These are phyloP conservation scores for Cinnamomum micranthum DNA, from an alignment of 164 flowering plant species.

Conservation along the genomic window DNA sequence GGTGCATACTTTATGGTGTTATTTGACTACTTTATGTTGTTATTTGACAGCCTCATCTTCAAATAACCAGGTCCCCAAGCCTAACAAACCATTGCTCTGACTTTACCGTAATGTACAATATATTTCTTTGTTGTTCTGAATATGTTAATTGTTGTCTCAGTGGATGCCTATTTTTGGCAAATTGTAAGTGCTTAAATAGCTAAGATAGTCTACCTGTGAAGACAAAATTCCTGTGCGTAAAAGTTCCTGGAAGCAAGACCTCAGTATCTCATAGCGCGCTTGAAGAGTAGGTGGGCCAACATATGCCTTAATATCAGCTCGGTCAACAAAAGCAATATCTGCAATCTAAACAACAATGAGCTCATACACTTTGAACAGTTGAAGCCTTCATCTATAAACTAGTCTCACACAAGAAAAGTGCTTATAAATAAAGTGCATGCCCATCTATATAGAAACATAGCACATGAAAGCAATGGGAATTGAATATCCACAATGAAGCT, in stretches of 20 bases:
- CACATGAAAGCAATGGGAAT: background rate
- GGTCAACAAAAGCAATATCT: constrained; percentile 98
- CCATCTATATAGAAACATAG: background rate
- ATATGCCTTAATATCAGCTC: constrained; percentile 98
- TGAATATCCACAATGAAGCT: too few species aligned
- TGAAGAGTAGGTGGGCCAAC: constrained; percentile 95
- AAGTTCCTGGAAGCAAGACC: constrained; percentile 89
- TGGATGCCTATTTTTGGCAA: too few species aligned
- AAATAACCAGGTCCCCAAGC: background rate
- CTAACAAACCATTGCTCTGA: background rate
- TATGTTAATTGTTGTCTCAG: background rate
- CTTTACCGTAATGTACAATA: background rate
- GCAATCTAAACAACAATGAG: constrained; percentile 30
- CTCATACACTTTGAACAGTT: constrained; percentile 1
- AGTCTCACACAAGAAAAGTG: too few species aligned
- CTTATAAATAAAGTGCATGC: too few species aligned
- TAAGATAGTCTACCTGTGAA: constrained; percentile 32
- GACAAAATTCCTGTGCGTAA: constrained; percentile 58
- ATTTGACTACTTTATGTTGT: too few species aligned
- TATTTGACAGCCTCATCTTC: too few species aligned
- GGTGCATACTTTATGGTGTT: too few species aligned
- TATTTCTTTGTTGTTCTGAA: background rate
- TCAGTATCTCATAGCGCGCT: constrained; percentile 95
- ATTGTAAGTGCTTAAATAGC: background rate
- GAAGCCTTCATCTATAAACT: background rate